Evolutionary conservation across 2,329 filamentous ascomycete species (phyloP), one percentile per base, ranked within the genome.

Genomic region (Leptosphaerulina australis): DNA sequence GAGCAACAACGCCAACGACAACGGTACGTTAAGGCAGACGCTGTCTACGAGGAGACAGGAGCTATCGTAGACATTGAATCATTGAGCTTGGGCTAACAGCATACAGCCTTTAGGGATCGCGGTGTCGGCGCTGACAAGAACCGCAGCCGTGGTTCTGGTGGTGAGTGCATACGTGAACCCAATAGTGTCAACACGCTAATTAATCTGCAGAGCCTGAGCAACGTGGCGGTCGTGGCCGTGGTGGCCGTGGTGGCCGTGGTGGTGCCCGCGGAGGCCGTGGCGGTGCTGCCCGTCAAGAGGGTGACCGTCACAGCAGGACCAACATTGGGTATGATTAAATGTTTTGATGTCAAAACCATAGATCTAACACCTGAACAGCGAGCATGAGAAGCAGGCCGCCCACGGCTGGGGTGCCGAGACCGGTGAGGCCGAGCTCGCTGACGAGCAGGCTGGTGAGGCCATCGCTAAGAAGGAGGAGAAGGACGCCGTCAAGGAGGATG

Each of bases 401-500:
- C 89, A 93, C 76, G 88, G 90, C 67, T 97, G 93, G 91, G 94
- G 93, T 67, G 87, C 84, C 70, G 82, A 83, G 65, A 88, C 90
- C 71, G 94, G 91, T 68, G 80, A 87, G 57, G 88, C 88, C 71
- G 91, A 95, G 79, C 86, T 88, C 78, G 88, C 88, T 71, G 94
- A 97, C 68, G 94, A 97, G 83, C 85, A 90, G 77, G 91, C 88
- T 65, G 94, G 88, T 66, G 91, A 95, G 75, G 88, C 85, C 66
- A 95, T 97, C 65, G 94, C 94, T 63, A 83, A 90, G 77, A 80
- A 82, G 60, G 93, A 97, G 72, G 83, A 90, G 79, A 91, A 88
- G 79, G 88, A 91, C 55, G 67, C 64, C 20, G 60, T 64, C 41
- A 58, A 62, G 47, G 65, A 64, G 22, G 65, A 64, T 15, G 64